Evolutionary conservation across 768 basidiomycete genomes (phyloP).

Genomic region (Kondoa subrosea): DNA sequence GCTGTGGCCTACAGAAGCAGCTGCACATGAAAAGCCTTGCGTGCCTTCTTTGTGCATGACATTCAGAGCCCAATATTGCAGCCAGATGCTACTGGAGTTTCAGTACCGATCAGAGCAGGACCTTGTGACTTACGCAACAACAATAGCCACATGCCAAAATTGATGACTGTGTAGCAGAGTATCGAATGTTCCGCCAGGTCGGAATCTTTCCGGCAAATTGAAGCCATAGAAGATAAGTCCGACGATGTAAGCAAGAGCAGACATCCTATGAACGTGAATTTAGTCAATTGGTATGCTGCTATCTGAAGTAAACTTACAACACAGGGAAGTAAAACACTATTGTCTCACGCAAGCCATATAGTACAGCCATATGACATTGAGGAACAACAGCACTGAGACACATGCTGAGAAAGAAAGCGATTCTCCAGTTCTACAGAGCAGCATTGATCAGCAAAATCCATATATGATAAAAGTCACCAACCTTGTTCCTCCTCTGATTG

Average conservation of each 20-base stretch:
- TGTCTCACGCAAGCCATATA: constrained; percentile 20
- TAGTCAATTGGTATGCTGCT: neutral
- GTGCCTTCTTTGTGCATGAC: neutral
- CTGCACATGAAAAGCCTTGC: neutral
- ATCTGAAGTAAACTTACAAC: constrained; percentile 10
- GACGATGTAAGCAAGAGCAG: neutral
- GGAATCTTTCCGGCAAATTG: constrained; percentile 16
- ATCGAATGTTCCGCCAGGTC: constrained; percentile 17
- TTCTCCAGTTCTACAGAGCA: constrained; percentile 19
- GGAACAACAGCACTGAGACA: constrained; percentile 25
- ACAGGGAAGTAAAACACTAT: constrained; percentile 22
- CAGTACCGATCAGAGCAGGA: neutral
- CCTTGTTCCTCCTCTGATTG: constrained; percentile 24
- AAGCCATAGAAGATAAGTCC: constrained; percentile 13
- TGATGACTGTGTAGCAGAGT: constrained; percentile 14
- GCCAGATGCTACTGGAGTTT: neutral
- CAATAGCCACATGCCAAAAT: constrained; percentile 16
- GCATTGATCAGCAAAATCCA: neutral
- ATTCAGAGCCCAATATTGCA: neutral
- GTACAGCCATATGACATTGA: constrained; percentile 23
- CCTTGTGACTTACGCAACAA: constrained; percentile 8
- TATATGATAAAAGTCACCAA: neutral
- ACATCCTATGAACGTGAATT: neutral
- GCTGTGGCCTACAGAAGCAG: no score
- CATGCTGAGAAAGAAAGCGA: constrained; percentile 29